These are phyloP conservation scores for Penicillium sp. DNA, from an alignment of 2,329 filamentous ascomycete genomes.

Conservation along the genomic window DNA sequence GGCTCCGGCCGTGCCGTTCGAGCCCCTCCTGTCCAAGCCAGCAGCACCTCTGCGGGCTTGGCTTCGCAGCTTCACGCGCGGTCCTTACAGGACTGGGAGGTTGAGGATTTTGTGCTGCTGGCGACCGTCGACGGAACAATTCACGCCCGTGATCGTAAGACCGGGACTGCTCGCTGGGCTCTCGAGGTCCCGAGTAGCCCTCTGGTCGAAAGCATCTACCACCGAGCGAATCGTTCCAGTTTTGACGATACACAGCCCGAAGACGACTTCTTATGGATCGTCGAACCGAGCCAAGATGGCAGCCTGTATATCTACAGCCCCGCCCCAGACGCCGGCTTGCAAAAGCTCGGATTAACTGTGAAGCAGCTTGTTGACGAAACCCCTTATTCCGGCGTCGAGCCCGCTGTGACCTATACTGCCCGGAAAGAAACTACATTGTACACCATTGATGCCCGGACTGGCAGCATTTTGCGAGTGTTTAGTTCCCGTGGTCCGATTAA, in stretches of 20 bases:
- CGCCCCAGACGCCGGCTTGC: constrained; percentile 49
- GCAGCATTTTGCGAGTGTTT: constrained; percentile 78
- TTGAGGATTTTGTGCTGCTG: constrained; percentile 99
- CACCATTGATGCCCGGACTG: constrained; percentile 82
- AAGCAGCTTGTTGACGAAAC: constrained; percentile 84
- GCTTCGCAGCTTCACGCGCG: constrained; percentile 89
- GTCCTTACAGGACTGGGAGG: constrained; percentile 98
- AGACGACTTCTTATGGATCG: constrained; percentile 90
- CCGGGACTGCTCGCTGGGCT: constrained; percentile 80
- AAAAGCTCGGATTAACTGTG: constrained; percentile 50
- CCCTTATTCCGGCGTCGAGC: constrained; percentile 71
- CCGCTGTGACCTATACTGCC: constrained; percentile 82
- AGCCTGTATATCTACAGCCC: constrained; percentile 83
- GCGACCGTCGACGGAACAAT: constrained; percentile 98
- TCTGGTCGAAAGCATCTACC: constrained; percentile 86
- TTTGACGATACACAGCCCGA: constrained; percentile 59
- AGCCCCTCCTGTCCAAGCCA: constrained; percentile 80
- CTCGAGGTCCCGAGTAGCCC: constrained; percentile 73
- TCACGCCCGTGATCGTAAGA: constrained; percentile 84
- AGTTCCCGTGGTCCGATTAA: constrained; percentile 70
- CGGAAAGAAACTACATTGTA: constrained; percentile 88
- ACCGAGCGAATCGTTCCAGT: constrained; percentile 65
- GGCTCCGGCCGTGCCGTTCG: constrained; percentile 70
- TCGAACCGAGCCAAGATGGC: constrained; percentile 86
- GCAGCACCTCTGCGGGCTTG: constrained; percentile 62